These are phyloP conservation scores for Pseudocercospora crystallina DNA, from an alignment of 2,329 filamentous ascomycete species.

Conservation along the genomic window DNA sequence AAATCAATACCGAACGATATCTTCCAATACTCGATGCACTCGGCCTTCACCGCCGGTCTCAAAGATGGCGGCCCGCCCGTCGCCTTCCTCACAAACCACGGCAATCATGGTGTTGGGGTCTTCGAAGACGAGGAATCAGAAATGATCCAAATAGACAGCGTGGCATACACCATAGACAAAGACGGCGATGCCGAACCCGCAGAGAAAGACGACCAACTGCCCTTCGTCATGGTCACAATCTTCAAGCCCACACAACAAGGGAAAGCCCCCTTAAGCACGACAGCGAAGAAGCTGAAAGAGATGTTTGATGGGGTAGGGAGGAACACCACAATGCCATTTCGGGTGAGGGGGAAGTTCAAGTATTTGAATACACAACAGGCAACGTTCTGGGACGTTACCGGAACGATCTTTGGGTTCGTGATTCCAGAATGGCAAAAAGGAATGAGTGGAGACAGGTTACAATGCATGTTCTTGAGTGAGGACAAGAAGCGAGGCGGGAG, in stretches of 20 bases:
- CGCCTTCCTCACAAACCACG: slow-evolving; percentile 42
- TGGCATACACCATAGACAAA: slow-evolving; percentile 35
- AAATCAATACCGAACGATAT: slow-evolving; percentile 45
- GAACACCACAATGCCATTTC: slow-evolving; percentile 44
- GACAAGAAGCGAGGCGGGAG: slow-evolving; percentile 37
- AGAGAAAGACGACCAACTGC: slow-evolving; percentile 35
- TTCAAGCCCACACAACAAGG: slow-evolving; percentile 39
- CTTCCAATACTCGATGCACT: slow-evolving; percentile 44
- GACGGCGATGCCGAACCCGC: slow-evolving; percentile 36
- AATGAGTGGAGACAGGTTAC: slow-evolving; percentile 41
- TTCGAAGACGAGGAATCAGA: slow-evolving; percentile 37
- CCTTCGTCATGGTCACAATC: slow-evolving; percentile 44
- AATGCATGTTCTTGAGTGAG: slow-evolving; percentile 39
- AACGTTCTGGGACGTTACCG: slow-evolving; percentile 35
- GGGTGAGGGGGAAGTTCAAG: slow-evolving; percentile 38
- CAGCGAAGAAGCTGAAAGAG: slow-evolving; percentile 27
- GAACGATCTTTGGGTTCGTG: slow-evolving; percentile 42
- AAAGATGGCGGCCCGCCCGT: slow-evolving; percentile 35
- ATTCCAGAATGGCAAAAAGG: slow-evolving; percentile 43
- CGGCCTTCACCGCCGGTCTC: slow-evolving; percentile 40
- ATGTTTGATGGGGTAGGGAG: slow-evolving; percentile 28
- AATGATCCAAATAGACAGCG: slow-evolving; percentile 38
- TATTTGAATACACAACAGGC: slow-evolving; percentile 34
- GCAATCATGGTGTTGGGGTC: slow-evolving; percentile 44
- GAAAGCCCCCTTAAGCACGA: slow-evolving; percentile 28